A percentile compares a stretch with the other conserved stretches of the same genome.
phyloP scores from a whole-genome alignment of 2,329 filamentous ascomycete species.

The Botryotinia globosa region DNA sequence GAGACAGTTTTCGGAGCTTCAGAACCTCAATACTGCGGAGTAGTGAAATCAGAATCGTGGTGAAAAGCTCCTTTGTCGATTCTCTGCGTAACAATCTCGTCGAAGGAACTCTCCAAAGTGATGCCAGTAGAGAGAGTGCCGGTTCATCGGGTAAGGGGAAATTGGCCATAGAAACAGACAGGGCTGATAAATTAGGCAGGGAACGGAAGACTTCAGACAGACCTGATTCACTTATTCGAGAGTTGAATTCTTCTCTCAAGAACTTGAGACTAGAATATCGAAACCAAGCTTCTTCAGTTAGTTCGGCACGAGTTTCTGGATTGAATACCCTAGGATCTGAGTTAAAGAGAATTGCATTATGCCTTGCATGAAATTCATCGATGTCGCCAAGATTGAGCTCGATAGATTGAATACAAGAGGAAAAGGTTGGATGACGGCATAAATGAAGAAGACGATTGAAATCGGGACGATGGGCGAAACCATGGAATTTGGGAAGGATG shows the following conservation, averaged over 20 bases:
- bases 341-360: constrained; percentile 35
- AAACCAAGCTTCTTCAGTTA: constrained; percentile 33
- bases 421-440: constrained; percentile 30
- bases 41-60: constrained; percentile 24
- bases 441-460: constrained; percentile 26
- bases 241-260: constrained; percentile 33
- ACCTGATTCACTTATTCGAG: constrained; percentile 26
- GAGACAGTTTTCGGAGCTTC: constrained; percentile 26
- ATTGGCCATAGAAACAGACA: neutral
- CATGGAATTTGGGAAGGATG: constrained; percentile 23
- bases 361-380: constrained; percentile 36
- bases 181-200: constrained; percentile 27
- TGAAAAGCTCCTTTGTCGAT: constrained; percentile 30
- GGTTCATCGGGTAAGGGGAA: constrained; percentile 1
- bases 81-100: constrained; percentile 29
- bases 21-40: constrained; percentile 1
- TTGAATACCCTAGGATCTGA: constrained; percentile 32
- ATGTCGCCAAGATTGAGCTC: constrained; percentile 34
- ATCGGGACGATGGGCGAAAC: constrained; percentile 26
- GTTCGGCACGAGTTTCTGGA: constrained; percentile 28
- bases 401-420: constrained; percentile 25
- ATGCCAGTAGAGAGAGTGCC: constrained; percentile 23
- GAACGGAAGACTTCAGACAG: constrained; percentile 26
- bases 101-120: constrained; percentile 34
- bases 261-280: constrained; percentile 36